phyloP scores from a whole-genome alignment of 345 rosid species.

The Populus davidiana region DNA sequence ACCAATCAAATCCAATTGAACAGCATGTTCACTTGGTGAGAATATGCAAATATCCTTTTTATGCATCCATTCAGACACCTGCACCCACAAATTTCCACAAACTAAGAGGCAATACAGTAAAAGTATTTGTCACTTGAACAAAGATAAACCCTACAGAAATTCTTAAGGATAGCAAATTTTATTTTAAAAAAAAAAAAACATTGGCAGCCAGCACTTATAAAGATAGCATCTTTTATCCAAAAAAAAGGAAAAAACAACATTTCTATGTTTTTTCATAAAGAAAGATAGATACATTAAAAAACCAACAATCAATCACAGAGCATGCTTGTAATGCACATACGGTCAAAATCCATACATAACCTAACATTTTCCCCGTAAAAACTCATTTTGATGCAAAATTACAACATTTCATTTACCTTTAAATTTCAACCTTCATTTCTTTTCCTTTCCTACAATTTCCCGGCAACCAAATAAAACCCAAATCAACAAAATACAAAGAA shows the following conservation, averaged over 20 bases:
- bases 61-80: conserved; percentile 88
- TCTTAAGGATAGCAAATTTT: neutral
- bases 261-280: neutral
- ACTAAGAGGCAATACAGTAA: neutral
- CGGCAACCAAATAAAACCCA: conserved; percentile 14
- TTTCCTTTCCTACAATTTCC: conserved; percentile 1
- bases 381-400: neutral
- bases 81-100: conserved; percentile 15
- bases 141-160: no score
- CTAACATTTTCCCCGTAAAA: neutral
- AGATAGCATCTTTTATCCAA: neutral
- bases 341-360: neutral
- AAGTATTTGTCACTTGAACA: neutral
- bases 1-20: conserved; percentile 76
- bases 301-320: neutral
- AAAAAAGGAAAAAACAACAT: no score
- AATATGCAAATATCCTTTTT: conserved; percentile 52
- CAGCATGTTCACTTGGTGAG: conserved; percentile 71
- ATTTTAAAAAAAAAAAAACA: no score
- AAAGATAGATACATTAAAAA: neutral
- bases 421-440: neutral
- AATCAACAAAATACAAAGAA: neutral
- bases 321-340: neutral
- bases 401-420: neutral
- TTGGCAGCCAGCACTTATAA: neutral